Percentiles rank a stretch among this genome's conserved stretches.
phyloP scores from a whole-genome alignment of 2,329 filamentous ascomycete species.

The Arthrobotrys sinensis region DNA sequence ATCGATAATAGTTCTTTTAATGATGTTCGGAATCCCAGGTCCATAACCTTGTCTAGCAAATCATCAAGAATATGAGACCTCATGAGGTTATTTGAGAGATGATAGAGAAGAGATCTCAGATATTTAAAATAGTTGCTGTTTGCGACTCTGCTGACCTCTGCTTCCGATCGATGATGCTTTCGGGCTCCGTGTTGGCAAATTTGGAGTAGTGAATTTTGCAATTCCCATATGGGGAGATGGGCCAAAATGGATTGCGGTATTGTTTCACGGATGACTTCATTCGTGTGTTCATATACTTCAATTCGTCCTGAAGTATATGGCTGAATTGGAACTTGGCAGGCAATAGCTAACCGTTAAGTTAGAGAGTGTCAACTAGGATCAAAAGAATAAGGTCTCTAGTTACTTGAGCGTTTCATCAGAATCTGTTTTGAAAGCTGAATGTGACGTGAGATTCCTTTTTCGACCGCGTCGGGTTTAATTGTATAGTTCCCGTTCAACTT shows the following conservation, averaged over 20 bases:
- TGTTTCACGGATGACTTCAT: background rate
- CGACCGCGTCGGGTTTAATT: background rate
- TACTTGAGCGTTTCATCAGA: too few species aligned
- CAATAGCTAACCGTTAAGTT: too few species aligned
- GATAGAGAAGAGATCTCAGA: background rate
- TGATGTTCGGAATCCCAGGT: background rate
- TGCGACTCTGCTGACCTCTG: background rate
- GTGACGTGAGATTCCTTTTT: conserved; percentile 3
- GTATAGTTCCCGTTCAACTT: background rate
- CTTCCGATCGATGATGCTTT: background rate
- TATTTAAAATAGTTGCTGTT: conserved; percentile 3
- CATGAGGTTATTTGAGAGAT: conserved; percentile 13
- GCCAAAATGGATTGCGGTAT: background rate
- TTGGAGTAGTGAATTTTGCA: background rate
- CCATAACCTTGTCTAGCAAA: conserved; percentile 3
- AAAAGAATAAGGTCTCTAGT: too few species aligned
- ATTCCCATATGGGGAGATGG: background rate
- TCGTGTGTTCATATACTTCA: background rate
- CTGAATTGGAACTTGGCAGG: too few species aligned
- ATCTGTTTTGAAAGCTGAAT: background rate
- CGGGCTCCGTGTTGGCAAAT: background rate
- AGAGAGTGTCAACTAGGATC: too few species aligned
- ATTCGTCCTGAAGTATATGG: background rate
- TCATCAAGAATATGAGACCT: background rate
- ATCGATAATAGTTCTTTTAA: conserved; percentile 10